Conservation (phyloP, 331 rosid species). For the Acacia pycnantha region DNA sequence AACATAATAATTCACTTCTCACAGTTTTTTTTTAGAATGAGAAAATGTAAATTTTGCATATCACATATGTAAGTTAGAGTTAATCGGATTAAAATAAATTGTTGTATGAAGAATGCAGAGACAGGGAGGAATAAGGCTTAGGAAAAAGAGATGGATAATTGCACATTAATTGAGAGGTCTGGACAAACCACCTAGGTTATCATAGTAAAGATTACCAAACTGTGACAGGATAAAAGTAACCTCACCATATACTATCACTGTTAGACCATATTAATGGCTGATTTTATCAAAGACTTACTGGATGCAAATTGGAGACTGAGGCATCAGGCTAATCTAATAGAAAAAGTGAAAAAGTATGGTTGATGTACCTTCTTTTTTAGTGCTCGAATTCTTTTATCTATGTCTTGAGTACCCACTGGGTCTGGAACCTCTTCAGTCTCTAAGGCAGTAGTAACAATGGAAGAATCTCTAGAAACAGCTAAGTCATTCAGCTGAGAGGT, state of each 20-base stretch:
- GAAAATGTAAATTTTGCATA: neutral
- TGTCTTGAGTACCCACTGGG: constrained; percentile 48
- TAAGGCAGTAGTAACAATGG: constrained; percentile 40
- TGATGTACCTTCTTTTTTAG: constrained; percentile 72
- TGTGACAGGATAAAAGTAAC: neutral
- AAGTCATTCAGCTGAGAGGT: constrained; percentile 60
- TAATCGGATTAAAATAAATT: neutral
- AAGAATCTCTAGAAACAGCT: constrained; percentile 51
- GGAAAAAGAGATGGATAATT: neutral
- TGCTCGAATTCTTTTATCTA: constrained; percentile 82
- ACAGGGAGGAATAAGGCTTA: neutral
- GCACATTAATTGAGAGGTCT: constrained; percentile 4
- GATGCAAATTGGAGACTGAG: constrained; percentile 11
- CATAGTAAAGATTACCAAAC: neutral
- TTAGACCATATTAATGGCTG: neutral
- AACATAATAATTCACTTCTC: neutral
- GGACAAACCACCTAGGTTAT: neutral
- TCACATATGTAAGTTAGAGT: neutral
- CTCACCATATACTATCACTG: neutral
- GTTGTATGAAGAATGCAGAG: neutral
- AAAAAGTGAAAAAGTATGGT: constrained; percentile 23
- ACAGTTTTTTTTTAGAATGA: neutral
- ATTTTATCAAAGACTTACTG: neutral
- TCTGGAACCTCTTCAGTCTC: constrained; percentile 49
- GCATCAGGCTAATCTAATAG: neutral